phyloP scores from a whole-genome alignment of 495 filamentous ascomycete genomes.

The Hypoxylon crocopeplum region DNA sequence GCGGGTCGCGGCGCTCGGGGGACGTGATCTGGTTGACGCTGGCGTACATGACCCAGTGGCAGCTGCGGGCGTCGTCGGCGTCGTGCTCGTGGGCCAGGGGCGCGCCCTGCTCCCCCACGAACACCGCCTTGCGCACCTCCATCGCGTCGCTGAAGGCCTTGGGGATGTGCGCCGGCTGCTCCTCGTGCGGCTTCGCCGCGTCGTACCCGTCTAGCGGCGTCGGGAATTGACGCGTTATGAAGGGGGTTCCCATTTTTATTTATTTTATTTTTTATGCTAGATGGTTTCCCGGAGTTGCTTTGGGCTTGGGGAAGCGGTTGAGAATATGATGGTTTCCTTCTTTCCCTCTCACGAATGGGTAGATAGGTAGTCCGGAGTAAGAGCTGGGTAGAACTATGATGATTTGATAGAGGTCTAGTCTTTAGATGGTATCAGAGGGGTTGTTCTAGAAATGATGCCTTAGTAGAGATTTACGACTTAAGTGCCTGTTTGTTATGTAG shows the following conservation, averaged over 20 bases:
- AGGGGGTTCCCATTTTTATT: constrained; percentile 48
- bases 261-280: not conserved
- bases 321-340: not conserved
- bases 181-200: constrained; percentile 42
- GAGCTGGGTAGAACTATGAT: too few relatives aligned
- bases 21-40: constrained; percentile 49
- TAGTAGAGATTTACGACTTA: not conserved
- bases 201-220: constrained; percentile 55
- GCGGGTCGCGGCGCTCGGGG: constrained; percentile 43
- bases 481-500: not conserved
- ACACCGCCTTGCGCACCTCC: constrained; percentile 77
- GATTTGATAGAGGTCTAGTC: too few relatives aligned
- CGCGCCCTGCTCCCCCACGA: constrained; percentile 75
- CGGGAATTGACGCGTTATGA: constrained; percentile 58
- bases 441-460: not conserved
- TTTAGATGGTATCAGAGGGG: too few relatives aligned
- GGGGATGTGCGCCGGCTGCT: constrained; percentile 60
- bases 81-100: constrained; percentile 76
- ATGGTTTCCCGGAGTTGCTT: not conserved
- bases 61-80: constrained; percentile 74
- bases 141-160: constrained; percentile 77
- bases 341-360: too few relatives aligned
- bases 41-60: constrained; percentile 83
- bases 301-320: not conserved
- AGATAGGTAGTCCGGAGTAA: too few relatives aligned